phyloP scores from a whole-genome alignment of 192 early-diverging fungal genomes.

The Phlyctochytrium arcticum region DNA sequence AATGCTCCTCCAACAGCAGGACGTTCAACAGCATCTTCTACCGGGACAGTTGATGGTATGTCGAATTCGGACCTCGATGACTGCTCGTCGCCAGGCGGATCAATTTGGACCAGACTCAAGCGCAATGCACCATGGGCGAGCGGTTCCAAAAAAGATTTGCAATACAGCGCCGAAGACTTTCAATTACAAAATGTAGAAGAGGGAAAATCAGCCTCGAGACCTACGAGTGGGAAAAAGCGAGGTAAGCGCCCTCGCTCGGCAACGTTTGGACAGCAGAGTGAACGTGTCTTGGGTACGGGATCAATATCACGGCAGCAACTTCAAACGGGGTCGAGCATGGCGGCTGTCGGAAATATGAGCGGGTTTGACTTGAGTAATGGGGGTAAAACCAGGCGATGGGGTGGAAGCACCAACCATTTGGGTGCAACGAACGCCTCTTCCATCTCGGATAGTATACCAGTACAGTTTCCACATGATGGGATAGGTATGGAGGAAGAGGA shows the following conservation, averaged over 20 bases:
- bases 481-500: constrained; percentile 1
- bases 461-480: background rate
- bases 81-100: background rate
- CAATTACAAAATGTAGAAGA: background rate
- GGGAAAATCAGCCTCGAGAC: background rate
- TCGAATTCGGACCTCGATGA: too few species aligned
- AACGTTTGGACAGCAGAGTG: constrained; percentile 11
- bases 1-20: too few species aligned
- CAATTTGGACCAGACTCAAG: constrained; percentile 10
- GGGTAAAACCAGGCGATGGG: background rate
- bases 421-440: background rate
- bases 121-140: constrained; percentile 7
- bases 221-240: background rate
- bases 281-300: background rate
- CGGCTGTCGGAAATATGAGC: too few species aligned
- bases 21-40: background rate
- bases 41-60: background rate
- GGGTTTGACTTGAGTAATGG: too few species aligned
- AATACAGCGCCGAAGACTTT: constrained; percentile 4
- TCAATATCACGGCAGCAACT: background rate
- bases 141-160: background rate
- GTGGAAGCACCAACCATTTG: background rate
- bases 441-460: background rate
- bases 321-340: too few species aligned
- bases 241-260: constrained; percentile 4